Conservation (phyloP, 208 protist species). For the Leishmania major region DNA sequence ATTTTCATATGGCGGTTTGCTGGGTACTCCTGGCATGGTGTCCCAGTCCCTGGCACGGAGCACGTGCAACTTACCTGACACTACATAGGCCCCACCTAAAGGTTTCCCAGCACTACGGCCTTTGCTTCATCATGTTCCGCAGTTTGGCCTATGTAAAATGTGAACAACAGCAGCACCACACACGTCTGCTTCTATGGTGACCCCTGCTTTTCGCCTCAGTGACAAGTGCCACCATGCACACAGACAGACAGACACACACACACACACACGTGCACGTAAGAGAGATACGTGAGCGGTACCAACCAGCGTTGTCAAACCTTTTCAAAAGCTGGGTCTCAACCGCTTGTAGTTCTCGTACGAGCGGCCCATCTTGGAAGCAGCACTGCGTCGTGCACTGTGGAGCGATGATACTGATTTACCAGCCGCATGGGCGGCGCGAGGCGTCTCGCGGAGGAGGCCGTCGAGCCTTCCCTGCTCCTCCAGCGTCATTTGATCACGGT, state of each 20-base stretch:
- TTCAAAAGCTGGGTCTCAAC: slow-evolving; percentile 15
- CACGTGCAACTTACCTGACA: background rate
- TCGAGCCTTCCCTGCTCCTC: slow-evolving; percentile 71
- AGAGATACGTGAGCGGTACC: too few relatives aligned
- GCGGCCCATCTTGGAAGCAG: slow-evolving; percentile 66
- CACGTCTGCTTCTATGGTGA: background rate
- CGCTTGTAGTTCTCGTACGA: slow-evolving; percentile 82
- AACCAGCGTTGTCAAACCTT: background rate
- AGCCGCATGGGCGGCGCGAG: background rate
- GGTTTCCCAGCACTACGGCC: background rate
- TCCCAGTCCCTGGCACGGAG: too few relatives aligned
- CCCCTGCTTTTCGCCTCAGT: background rate
- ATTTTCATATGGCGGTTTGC: too few relatives aligned
- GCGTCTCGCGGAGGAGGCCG: slow-evolving; percentile 31
- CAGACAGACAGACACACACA: background rate
- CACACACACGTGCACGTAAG: background rate
- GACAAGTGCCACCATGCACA: background rate
- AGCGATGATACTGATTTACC: background rate
- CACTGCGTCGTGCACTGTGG: background rate
- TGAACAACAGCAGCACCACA: background rate
- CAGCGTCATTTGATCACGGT: slow-evolving; percentile 69
- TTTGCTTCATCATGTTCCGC: background rate
- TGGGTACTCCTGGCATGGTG: too few relatives aligned
- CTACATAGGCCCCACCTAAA: background rate
- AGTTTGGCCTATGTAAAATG: background rate